Evolutionary conservation across 148 eudicot species (phyloP), one percentile per base, ranked within the genome.

Genomic region (Chenopodium album): DNA sequence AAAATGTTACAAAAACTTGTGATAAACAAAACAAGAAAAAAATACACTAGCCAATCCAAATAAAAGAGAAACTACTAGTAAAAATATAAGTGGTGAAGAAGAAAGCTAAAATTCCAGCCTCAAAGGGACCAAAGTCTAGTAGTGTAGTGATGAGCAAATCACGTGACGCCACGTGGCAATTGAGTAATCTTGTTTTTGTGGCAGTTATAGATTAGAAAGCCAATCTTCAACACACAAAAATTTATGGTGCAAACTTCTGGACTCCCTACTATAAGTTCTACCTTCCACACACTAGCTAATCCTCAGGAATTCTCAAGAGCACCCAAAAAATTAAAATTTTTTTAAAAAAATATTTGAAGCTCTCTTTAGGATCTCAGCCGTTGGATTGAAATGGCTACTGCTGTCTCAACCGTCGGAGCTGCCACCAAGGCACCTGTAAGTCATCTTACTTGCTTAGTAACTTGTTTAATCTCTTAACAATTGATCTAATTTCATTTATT

Each of bases 121-220:
- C 89, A 89, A 87, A 84, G 46, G 72, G 65, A 37, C 68, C 76
- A 68, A 82, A 41, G 17, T 31, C 9, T 17, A 19, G 59, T 44
- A 23, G 29, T 37, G 59, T 69, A 68, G 79, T 37, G 44, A 23
- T 59, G 32, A 79, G 65, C 60, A 78, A 88, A 87, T 68, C 73
- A 28, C 11, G 0, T 22, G 0, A 0, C 7, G 94, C 90, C 98
- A 94, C 90, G 93, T 90, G 94, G 89, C 90, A 73, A 4, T 0
- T 75, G 32, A 20, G 83, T 83, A 88, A 94, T 94, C 98, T 88
- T 86, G 85, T 88, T 79, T 92, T 90, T 92, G 97, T 94, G 98
- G 98, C 87, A 79, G 79, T 81, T 59, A 81, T 64, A 9, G 79
- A 74, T 71, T 76, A 50, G 72, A 80, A 89, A 79, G 78, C 92